Percentiles rank a stretch among this genome's conserved stretches.
These are phyloP conservation scores for Tetradesmus obliquus DNA, from an alignment of 139 green algal species.

Conservation along the genomic window DNA sequence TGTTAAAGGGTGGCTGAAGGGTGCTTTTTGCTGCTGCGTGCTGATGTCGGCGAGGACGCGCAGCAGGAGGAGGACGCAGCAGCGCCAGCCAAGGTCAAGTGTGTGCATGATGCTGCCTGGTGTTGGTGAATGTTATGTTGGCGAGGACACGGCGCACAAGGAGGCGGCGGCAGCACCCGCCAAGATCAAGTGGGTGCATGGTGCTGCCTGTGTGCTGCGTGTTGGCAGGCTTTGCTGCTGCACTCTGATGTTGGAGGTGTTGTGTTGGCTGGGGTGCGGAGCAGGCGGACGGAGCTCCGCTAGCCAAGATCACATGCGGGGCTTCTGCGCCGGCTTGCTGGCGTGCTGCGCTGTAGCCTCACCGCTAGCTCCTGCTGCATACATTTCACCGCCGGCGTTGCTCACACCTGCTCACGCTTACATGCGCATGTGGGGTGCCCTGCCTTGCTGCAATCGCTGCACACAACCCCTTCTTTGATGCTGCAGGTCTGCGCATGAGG, in stretches of 20 bases:
- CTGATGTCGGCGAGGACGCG: too few species aligned
- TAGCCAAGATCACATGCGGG: constrained; percentile 53
- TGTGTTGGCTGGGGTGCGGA: not conserved
- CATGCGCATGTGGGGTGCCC: too few species aligned
- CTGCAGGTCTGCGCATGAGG: not conserved
- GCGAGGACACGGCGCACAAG: not conserved
- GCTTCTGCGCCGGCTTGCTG: too few species aligned
- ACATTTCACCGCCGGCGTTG: too few species aligned
- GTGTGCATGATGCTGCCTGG: too few species aligned
- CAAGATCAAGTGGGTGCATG: constrained; percentile 61
- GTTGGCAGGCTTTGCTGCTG: not conserved
- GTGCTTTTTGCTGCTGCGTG: too few species aligned
- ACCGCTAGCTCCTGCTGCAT: not conserved
- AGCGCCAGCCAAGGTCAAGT: constrained; percentile 53
- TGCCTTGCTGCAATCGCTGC: not conserved
- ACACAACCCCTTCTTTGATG: not conserved
- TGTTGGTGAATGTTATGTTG: not conserved
- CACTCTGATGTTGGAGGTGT: not conserved
- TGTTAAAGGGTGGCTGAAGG: too few species aligned
- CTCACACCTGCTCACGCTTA: too few species aligned
- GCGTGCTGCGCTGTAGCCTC: not conserved
- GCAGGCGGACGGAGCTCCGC: not conserved
- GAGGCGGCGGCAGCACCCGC: not conserved
- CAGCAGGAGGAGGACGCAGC: too few species aligned
- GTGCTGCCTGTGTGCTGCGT: too few species aligned